Conservation (phyloP, 371 early-diverging fungal genomes). For the Globomyces sp. region DNA sequence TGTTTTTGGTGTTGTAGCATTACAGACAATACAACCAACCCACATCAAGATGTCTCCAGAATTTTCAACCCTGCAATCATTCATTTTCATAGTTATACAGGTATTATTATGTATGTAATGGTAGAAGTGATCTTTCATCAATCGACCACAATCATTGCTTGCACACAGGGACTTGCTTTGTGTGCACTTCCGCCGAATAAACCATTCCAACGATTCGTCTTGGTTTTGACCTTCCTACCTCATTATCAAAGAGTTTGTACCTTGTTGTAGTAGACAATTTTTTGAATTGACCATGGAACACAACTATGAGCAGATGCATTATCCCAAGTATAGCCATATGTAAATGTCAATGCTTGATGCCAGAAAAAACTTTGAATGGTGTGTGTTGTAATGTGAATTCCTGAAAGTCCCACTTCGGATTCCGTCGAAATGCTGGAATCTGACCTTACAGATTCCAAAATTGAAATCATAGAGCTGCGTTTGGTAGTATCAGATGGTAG, state of each 20-base stretch:
- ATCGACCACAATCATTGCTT: background rate
- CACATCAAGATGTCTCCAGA: background rate
- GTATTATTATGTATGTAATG: background rate
- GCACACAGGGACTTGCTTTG: background rate
- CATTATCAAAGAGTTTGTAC: background rate
- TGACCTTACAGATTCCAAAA: too few relatives aligned
- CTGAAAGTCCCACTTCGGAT: too few relatives aligned
- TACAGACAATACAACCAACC: background rate
- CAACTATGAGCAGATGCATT: background rate
- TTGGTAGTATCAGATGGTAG: too few relatives aligned
- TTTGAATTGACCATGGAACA: background rate
- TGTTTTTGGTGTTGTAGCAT: background rate
- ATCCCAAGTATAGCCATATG: background rate
- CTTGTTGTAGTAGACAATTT: background rate
- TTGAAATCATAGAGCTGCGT: too few relatives aligned
- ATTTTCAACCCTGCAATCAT: background rate
- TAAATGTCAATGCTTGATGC: background rate
- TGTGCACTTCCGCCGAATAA: background rate
- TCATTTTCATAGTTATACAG: background rate
- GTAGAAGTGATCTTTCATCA: background rate
- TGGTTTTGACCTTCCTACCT: background rate
- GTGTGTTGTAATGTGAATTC: background rate
- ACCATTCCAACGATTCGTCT: background rate
- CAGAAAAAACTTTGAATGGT: background rate
- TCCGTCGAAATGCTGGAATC: too few relatives aligned